phyloP scores from a whole-genome alignment of 1,139 yeast species.

The Yamadazyma epiphylla region DNA sequence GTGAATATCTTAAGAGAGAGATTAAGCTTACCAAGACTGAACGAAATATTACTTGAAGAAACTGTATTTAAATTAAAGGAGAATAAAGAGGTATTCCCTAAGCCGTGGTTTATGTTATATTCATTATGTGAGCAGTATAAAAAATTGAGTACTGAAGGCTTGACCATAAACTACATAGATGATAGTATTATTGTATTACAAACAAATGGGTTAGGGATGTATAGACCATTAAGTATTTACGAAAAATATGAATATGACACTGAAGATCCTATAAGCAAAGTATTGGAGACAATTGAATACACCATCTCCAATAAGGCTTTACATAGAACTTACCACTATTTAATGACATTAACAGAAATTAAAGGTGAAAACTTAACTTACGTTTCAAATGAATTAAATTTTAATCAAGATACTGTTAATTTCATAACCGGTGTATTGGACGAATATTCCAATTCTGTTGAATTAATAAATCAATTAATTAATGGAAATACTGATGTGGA shows the following conservation, averaged over 20 bases:
- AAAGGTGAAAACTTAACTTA: constrained; percentile 4
- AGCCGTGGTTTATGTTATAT: constrained; percentile 55
- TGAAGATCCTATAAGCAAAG: constrained; percentile 10
- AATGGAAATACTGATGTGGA: constrained; percentile 4
- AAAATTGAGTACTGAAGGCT: constrained; percentile 54
- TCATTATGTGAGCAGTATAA: constrained; percentile 65
- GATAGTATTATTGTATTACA: constrained; percentile 18
- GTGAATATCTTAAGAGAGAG: constrained; percentile 29
- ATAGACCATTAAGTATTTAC: constrained; percentile 30
- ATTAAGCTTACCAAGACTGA: constrained; percentile 8
- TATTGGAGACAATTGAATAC: constrained; percentile 6
- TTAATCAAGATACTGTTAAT: constrained; percentile 4
- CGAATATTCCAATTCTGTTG: constrained; percentile 12
- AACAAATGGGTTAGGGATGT: constrained; percentile 32
- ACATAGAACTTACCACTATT: constrained; percentile 15
- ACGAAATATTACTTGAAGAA: constrained; percentile 14
- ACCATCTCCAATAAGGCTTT: constrained; percentile 24
- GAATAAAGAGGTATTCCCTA: constrained; percentile 6
- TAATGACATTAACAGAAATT: constrained; percentile 1
- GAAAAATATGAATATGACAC: constrained; percentile 20
- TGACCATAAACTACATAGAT: constrained; percentile 13
- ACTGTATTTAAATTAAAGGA: constrained; percentile 14
- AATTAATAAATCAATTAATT: constrained; percentile 18
- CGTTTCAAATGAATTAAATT: constrained; percentile 7
- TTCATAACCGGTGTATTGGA: constrained; percentile 17